Conservation (phyloP, 2,329 filamentous ascomycete species). For the Fusarium sterilihyphosum region DNA sequence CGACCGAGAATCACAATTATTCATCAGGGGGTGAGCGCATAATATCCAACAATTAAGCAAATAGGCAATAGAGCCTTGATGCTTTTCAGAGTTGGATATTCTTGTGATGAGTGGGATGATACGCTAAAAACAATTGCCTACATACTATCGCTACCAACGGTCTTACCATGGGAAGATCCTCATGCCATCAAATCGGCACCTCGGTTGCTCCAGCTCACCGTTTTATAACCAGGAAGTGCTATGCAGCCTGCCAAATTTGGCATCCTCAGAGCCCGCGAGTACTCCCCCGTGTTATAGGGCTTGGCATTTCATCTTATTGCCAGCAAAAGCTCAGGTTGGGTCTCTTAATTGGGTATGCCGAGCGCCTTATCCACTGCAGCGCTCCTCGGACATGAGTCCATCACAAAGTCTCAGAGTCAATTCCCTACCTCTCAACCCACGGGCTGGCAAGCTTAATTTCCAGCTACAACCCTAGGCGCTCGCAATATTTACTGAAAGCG, state of each 20-base stretch:
- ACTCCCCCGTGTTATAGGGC: conserved; percentile 4
- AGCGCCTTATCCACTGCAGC: background rate
- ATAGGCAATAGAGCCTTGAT: background rate
- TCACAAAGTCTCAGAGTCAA: background rate
- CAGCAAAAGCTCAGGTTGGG: conserved; percentile 2
- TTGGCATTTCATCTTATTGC: conserved; percentile 9
- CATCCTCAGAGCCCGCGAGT: conserved; percentile 15
- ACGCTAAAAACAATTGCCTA: background rate
- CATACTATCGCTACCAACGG: conserved; percentile 14
- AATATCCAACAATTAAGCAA: conserved; percentile 1
- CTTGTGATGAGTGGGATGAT: background rate
- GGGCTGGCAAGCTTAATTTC: background rate
- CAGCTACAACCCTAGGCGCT: background rate
- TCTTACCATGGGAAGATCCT: conserved; percentile 23
- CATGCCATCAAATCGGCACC: conserved; percentile 25
- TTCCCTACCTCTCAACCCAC: background rate
- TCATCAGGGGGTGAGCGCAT: conserved; percentile 31
- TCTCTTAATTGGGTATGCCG: conserved; percentile 15
- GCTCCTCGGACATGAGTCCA: background rate
- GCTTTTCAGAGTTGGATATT: background rate
- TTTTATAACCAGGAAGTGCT: conserved; percentile 32
- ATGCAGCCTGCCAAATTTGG: conserved; percentile 42
- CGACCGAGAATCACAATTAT: conserved; percentile 12
- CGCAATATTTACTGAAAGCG: background rate
- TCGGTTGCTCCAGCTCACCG: conserved; percentile 34